Base-by-base conservation (phyloP, 441 rosid genomes). In the Populus hybrid region DNA sequence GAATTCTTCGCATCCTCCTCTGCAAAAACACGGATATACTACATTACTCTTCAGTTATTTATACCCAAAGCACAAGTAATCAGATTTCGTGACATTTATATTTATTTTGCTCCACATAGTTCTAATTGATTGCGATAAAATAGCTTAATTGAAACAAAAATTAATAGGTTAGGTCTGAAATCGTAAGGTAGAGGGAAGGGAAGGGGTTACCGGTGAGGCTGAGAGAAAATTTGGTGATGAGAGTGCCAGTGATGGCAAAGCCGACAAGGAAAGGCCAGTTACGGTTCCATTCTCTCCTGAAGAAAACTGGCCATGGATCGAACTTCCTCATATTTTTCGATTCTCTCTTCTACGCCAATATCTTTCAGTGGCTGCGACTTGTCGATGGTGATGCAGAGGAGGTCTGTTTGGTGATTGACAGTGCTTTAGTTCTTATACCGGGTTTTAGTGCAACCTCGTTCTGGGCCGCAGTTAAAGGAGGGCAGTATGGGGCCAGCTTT, bases 261-360 rank as follows among this genome's bases (percentile, higher is more conserved):
- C 99, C 98, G 23, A 88, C 93, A 35, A 96, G 84, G 81, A 94
- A 96, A 4, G 99, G 98, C 98, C 98, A 96, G 73, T 82, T 90
- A 20, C 97, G 90, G 70, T 78, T 93, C 83, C 88, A 94, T 79
- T 94, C 98, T 6, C 98, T 85, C 91, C 81, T 91, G 94, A 94
- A 96, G 93, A 96, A 93, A 16, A 96, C 91, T 1, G 94, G 94
- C 98, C 98, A 96, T 42, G 98, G 97, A 88, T 96, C 98, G 85
- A 96, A 96, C 89, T 80, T 82, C 73, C 87, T 90, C 87, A 69
- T 86, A 84, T 32, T 82, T 63, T 42, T 61, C 35, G 72, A 24
- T 63, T 77, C 30, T 64, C 42, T 77, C 32, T 64, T 12, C 14
- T 21, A 9, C 66, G 66, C 26, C 26, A 10, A 9, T 3, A 10